Conservation (phyloP, 306 rosid genomes). For the Casuarina equisetifolia region DNA sequence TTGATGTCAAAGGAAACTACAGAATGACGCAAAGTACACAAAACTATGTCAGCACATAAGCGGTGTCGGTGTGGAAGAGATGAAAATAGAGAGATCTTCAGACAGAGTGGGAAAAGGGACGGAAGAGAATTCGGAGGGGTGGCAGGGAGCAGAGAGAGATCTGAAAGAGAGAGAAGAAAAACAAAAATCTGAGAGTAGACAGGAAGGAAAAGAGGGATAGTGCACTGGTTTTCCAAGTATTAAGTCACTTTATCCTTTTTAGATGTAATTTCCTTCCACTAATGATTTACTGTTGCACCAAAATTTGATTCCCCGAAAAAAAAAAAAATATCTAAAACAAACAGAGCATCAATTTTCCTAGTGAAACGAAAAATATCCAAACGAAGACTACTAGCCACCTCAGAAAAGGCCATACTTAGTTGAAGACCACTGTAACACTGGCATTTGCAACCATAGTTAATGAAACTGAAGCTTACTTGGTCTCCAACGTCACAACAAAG, state of each 20-base stretch:
- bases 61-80: neutral
- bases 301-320: neutral
- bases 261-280: neutral
- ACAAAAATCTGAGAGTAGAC: neutral
- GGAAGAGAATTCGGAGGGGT: neutral
- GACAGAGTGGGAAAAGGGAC: neutral
- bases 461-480: slow-evolving; percentile 67
- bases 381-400: neutral
- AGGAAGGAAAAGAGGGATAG: neutral
- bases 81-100: neutral
- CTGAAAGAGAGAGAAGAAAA: neutral
- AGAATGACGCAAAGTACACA: no score
- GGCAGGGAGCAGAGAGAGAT: neutral
- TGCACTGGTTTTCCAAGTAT: neutral
- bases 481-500: slow-evolving; percentile 83
- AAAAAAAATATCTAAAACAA: neutral
- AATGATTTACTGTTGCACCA: neutral
- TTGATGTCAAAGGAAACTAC: no score
- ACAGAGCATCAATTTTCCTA: neutral
- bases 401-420: neutral
- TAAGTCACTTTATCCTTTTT: neutral
- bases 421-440: neutral
- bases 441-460: slow-evolving; percentile 10
- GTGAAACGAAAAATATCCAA: neutral
- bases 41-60: no score